phyloP scores from a whole-genome alignment of 2,329 filamentous ascomycete genomes.

The Alternaria gansuensis region DNA sequence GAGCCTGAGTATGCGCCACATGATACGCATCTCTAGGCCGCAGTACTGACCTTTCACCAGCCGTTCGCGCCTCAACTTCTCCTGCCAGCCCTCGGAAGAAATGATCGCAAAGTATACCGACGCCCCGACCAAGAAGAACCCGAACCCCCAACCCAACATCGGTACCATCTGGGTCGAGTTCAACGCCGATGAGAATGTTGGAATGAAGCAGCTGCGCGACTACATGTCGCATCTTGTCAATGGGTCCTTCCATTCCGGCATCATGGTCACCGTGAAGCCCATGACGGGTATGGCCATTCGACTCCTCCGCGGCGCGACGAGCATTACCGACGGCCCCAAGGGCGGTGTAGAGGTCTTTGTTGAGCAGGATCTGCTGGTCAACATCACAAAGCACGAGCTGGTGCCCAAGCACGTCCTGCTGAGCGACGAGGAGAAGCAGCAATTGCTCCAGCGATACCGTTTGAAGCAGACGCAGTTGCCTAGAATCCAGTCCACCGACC shows the following conservation, averaged over 20 bases:
- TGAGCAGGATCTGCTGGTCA: conserved; percentile 94
- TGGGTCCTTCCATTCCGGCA: conserved; percentile 86
- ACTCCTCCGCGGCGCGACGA: conserved; percentile 43
- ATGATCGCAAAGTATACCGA: conserved; percentile 89
- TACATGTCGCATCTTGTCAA: conserved; percentile 85
- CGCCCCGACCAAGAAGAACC: conserved; percentile 72
- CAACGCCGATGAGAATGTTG: conserved; percentile 78
- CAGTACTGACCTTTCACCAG: conserved; percentile 58
- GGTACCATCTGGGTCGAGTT: conserved; percentile 96
- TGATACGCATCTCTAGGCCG: conserved; percentile 8
- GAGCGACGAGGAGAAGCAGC: conserved; percentile 86
- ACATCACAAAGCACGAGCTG: conserved; percentile 97
- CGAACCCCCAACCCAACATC: conserved; percentile 75
- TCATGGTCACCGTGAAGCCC: conserved; percentile 84
- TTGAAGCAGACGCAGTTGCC: conserved; percentile 98
- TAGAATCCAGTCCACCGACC: conserved; percentile 88
- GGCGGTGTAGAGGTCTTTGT: conserved; percentile 93
- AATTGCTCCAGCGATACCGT: conserved; percentile 86
- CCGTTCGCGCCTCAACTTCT: conserved; percentile 85
- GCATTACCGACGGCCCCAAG: conserved; percentile 66
- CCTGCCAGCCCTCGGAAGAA: conserved; percentile 79
- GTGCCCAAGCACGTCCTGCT: conserved; percentile 93
- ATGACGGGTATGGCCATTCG: conserved; percentile 78
- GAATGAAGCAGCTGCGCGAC: conserved; percentile 88
- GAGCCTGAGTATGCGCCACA: conserved; percentile 72